A percentile compares a stretch with the other conserved stretches of the same genome.
Evolutionary conservation across 345 rosid species (phyloP).

Genomic region (Sisymbrium altissimum): DNA sequence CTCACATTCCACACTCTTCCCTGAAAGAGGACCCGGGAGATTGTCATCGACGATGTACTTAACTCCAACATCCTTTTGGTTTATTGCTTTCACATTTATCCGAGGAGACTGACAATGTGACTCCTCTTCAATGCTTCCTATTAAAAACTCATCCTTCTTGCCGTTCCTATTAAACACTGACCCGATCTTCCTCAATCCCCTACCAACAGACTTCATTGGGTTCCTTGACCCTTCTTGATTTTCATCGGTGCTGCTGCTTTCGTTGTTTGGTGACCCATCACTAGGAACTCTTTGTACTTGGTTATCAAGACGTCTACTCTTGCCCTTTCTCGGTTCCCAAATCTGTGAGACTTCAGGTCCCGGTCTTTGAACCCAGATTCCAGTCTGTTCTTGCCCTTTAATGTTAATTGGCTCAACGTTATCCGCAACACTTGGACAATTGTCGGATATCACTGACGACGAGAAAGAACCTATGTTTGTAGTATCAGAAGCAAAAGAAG

Average conservation of each 20-base stretch:
- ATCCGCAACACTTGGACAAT: constrained; percentile 47
- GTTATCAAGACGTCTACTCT: constrained; percentile 50
- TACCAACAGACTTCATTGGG: constrained; percentile 33
- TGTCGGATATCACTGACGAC: constrained; percentile 33
- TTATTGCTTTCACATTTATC: constrained; percentile 54
- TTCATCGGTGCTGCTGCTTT: constrained; percentile 50
- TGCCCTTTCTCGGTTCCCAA: constrained; percentile 93
- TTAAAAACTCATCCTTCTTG: constrained; percentile 36
- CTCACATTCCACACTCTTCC: constrained; percentile 33
- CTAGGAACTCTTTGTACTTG: constrained; percentile 37
- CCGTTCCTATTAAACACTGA: constrained; percentile 48
- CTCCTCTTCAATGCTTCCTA: constrained; percentile 41
- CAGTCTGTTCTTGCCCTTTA: constrained; percentile 65
- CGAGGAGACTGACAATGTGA: constrained; percentile 46
- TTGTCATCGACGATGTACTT: constrained; percentile 51
- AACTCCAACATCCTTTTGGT: constrained; percentile 46
- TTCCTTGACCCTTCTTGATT: constrained; percentile 42
- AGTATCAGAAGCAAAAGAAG: constrained; percentile 42
- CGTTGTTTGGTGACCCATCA: constrained; percentile 42
- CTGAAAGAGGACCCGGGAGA: constrained; percentile 31
- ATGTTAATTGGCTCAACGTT: constrained; percentile 65
- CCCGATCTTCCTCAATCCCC: constrained; percentile 53
- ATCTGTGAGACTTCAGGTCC: constrained; percentile 69
- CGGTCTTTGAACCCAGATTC: constrained; percentile 83
- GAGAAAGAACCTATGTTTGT: constrained; percentile 43